Evolutionary conservation across 2,329 filamentous ascomycete species (phyloP), one percentile per base, ranked within the genome.

Genomic region (Paramyrothecium roridum): DNA sequence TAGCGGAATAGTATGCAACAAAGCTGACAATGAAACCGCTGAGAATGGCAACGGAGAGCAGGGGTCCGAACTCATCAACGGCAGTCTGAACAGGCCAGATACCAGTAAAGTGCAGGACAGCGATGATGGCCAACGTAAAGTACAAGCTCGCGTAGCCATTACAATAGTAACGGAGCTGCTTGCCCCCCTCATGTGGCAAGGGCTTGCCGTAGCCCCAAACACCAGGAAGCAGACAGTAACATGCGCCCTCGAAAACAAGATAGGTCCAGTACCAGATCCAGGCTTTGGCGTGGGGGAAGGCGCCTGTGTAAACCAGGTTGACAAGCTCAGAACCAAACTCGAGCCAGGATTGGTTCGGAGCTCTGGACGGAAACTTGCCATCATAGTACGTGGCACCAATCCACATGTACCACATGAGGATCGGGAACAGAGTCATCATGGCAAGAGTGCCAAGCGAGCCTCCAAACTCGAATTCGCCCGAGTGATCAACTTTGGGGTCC

Each of bases 391-490:
- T 93, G 34, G 93, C 90, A 52, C 95, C 95, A 72, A 96, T 87
- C 93, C 93, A 98, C 93, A 99, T 96, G 77, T 97, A 98, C 83
- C 91, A 97, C 93, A 98, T 98, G 65, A 99, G 82, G 40, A 87
- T 59, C n/a, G 95, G 95, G 74, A 98, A 99, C 48, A 89, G 85
- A 59, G 92, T 81, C 91, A 98, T 98, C 84, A 97, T 92, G 62
- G 83, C 78, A 17, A 83, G 75, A 46, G 93, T 88, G 54, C 95
- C 93, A n/a, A 82, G 70, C 3, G 90, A 87, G 56, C 95, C 95
- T 60, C 93, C 93, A 69, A 98, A 99, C 70, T 99, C 96, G 63
- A 84, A 82, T 59, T 82, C 77, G 59, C 81, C 84, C 2, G 83
- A 86, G 65, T 81, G 76, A 73, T 89, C 86, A 55, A 88, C 63